Evolutionary conservation across 176 grass and related monocot genomes (phyloP).

Genomic region (sorghum (Sorghum bicolor)): Sorghum_bicolor_NCBIv3 NC_012873.2:47838001-47838500

Average conservation of each 20-base stretch:
- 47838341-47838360: not conserved
- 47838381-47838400: not conserved
- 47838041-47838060: not conserved
- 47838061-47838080: slow-evolving; percentile 25
- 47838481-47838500: not conserved
- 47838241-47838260: not conserved
- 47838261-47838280: not conserved
- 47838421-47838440: not conserved
- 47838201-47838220: not conserved
- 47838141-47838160: not conserved
- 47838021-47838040: not conserved
- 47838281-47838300: not conserved
- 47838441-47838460: not conserved
- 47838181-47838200: not conserved
- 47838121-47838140: not conserved
- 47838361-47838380: not conserved
- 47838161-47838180: not conserved
- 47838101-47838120: not conserved
- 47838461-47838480: not conserved
- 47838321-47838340: not conserved
- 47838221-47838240: not conserved
- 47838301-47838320: not conserved
- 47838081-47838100: not conserved
- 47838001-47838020: slow-evolving; percentile 22
- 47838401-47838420: not conserved